Base-by-base conservation (phyloP, 805 yeast genomes). In the Hanseniaspora hatyaiensis region DNA sequence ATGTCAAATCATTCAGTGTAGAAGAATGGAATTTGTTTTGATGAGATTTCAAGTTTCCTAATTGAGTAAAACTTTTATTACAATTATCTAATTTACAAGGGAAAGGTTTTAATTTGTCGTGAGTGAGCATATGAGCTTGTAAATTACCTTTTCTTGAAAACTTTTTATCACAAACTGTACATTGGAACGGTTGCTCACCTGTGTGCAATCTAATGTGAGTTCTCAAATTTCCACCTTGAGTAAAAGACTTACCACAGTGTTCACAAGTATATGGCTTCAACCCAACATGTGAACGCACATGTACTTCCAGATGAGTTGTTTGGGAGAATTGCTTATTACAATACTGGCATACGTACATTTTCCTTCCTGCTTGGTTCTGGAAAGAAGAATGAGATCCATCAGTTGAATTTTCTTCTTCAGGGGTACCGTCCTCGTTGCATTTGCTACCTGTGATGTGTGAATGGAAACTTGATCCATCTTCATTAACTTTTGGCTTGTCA, bases 31-130 rank as follows among this genome's bases (percentile, higher is more conserved):
- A 86, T 55, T 88, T 71, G 64, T 88, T 89, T 60, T 88, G 97
- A 63, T 89, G 97, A 1, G 94, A 83, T 64, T 89, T 88, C 69
- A 88, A 72, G 59, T 88, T 88, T 3, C 96, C 96, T 56, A 88
- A 69, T 66, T 88, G 97, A 1, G 96, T 83, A 58, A 88, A 88
- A 4, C 81, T 72, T 65, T 86, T 87, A 54, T 75, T 78, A 65
- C 96, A 88, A 50, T 73, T 70, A 61, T 86, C 95, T 51, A 88
- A 70, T 56, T 75, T 76, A 65, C 96, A 88, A 49, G 74, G 73
- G 59, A 70, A 84, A 6, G 95, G 96, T 57, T 82, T 79, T 49
- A 75, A 67, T 55, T 82, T 78, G 49, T 78, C 79, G 64, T 87
- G 96, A 0, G 94, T 86, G 50, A 84, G 66, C 61, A 72, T 69